Base-by-base conservation (phyloP, 768 basidiomycete genomes). In the Phanerodontia chrysosporium region DNA sequence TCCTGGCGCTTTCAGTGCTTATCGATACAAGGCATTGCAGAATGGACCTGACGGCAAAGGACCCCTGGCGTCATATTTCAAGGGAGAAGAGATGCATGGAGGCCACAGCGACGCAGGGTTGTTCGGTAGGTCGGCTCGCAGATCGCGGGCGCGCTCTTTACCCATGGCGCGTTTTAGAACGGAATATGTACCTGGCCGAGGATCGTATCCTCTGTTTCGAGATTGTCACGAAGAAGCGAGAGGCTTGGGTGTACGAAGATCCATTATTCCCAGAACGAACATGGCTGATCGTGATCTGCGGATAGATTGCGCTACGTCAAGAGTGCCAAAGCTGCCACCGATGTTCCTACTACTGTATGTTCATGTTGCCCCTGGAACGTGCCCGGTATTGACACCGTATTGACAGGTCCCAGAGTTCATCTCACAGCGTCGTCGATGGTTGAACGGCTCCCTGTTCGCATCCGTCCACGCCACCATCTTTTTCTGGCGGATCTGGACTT, bases 271-370 rank as follows among this genome's bases (percentile, higher is more conserved):
- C 49, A 32, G 18, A 22, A 18, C 18, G 18, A 18, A 8, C 32
- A 10, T n/a, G 16, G 28, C 49, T 51, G 28, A 51, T 51, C 21
- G 18, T 18, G 39, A 13, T 29, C 21, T 32, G n/a, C 24, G 12
- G 1, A 27, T 61, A 90, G 89, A 16, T 74, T 92, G 65, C 88
- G 86, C 72, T 95, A 94, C 69, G 93, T 95, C 72, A 93, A 93
- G 80, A 90, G 85, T 66, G 95, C 95, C 16, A 94, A 95, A 64
- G 95, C 94, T 0, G 83, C 94, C 45, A 98, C 95, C n/a, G 95
- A 98, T 74, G 95, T 96, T 3, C 95, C 95, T 30, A 89, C 92
- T 36, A 80, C 85, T 21, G 86, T 85, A 49, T 58, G 77, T 49
- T 3, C n/a, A 52, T 28, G 16, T 24, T n/a, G 30, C n/a, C 35